Percentiles rank a stretch among this genome's conserved stretches.
Evolutionary conservation across 2,329 filamentous ascomycete genomes (phyloP).

Genomic region (Didymella pomorum): DNA sequence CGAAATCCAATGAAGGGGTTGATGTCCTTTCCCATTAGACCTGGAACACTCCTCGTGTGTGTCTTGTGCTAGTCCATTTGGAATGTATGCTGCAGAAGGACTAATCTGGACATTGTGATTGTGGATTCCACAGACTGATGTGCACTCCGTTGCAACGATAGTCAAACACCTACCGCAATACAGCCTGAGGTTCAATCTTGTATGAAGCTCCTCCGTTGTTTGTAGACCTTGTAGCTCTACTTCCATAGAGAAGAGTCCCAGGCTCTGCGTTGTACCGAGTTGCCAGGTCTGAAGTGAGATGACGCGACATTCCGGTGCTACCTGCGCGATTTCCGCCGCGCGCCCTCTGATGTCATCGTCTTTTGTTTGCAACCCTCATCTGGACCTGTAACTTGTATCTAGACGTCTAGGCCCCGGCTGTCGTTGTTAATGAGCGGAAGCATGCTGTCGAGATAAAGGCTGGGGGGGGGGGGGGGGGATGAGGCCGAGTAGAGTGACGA

Average conservation of each 20-base stretch:
- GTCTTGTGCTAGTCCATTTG: neutral
- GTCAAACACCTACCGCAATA: too few relatives aligned
- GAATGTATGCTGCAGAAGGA: neutral
- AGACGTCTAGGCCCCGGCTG: neutral
- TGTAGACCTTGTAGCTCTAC: too few relatives aligned
- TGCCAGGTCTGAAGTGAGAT: neutral
- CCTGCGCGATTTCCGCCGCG: neutral
- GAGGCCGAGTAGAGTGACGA: neutral
- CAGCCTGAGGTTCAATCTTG: neutral
- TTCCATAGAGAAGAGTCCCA: neutral
- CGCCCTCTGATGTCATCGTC: neutral
- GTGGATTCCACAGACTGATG: neutral
- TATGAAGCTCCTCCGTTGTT: too few relatives aligned
- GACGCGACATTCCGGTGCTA: slow-evolving; percentile 6
- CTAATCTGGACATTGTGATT: neutral
- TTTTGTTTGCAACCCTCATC: neutral
- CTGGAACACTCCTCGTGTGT: too few relatives aligned
- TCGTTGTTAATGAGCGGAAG: neutral
- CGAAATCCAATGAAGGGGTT: too few relatives aligned
- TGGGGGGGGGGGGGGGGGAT: neutral
- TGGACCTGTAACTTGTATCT: too few relatives aligned
- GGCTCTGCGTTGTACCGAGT: neutral
- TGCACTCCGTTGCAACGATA: neutral
- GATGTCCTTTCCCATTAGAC: too few relatives aligned
- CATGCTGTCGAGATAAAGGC: neutral